Evolutionary conservation across 2,329 filamentous ascomycete genomes (phyloP).

Genomic region (Orbilia javanica): DNA sequence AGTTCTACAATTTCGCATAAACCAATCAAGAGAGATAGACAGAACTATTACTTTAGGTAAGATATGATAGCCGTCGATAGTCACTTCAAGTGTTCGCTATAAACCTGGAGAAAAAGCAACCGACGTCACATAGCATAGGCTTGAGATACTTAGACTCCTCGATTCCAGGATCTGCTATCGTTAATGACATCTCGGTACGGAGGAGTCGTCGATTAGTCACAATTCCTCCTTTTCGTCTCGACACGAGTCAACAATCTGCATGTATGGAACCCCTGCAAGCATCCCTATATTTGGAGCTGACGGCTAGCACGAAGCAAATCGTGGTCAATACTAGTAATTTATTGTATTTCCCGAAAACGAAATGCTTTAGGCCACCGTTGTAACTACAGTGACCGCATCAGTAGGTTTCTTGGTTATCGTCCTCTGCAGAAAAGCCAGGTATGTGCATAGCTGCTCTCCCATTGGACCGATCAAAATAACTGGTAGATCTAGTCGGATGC

Average conservation of each 20-base stretch:
- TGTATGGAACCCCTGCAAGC: slow-evolving; percentile 23
- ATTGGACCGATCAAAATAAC: slow-evolving; percentile 68
- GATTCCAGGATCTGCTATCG: slow-evolving; percentile 33
- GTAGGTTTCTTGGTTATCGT: slow-evolving; percentile 69
- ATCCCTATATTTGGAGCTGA: slow-evolving; percentile 65
- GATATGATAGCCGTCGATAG: too few relatives aligned
- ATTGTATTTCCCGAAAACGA: slow-evolving; percentile 64
- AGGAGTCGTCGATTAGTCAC: too few relatives aligned
- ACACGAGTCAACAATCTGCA: slow-evolving; percentile 30
- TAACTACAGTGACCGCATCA: slow-evolving; percentile 68
- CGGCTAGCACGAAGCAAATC: slow-evolving; percentile 67
- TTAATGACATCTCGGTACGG: slow-evolving; percentile 35
- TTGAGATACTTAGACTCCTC: too few relatives aligned
- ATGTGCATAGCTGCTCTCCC: slow-evolving; percentile 67
- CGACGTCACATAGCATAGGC: slow-evolving; percentile 25
- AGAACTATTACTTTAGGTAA: too few relatives aligned
- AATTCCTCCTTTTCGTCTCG: slow-evolving; percentile 30
- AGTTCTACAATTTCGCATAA: too few relatives aligned
- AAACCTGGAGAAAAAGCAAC: too few relatives aligned
- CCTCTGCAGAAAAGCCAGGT: slow-evolving; percentile 49
- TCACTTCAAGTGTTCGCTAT: too few relatives aligned
- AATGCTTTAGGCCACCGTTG: slow-evolving; percentile 60
- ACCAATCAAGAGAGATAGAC: too few relatives aligned
- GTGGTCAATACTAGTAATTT: slow-evolving; percentile 64
- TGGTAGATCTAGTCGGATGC: slow-evolving; percentile 65